Conservation (phyloP, 176 grass and related monocot species). For the Poa pratensis region DNA sequence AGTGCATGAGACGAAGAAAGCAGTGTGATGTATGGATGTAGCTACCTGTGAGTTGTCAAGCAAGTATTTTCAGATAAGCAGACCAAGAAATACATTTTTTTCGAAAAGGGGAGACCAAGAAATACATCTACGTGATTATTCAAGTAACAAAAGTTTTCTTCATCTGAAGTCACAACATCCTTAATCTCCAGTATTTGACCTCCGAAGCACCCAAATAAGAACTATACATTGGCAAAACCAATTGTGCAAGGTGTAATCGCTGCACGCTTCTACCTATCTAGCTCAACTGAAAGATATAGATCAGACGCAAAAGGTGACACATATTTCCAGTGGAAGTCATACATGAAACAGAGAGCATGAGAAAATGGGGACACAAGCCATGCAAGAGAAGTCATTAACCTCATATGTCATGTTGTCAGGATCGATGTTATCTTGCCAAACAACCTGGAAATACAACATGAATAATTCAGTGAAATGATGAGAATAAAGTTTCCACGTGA, state of each 20-base stretch:
- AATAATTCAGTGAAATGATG: conserved; percentile 22
- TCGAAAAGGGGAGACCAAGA: no score
- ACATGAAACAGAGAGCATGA: conserved; percentile 26
- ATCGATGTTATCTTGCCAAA: conserved; percentile 96
- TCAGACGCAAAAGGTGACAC: neutral
- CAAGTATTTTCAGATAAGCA: conserved; percentile 21
- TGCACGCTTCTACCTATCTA: conserved; percentile 13
- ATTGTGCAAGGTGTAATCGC: conserved; percentile 9
- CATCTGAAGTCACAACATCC: conserved; percentile 29
- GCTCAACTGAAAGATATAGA: conserved; percentile 1
- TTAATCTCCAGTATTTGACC: neutral
- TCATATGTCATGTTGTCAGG: conserved; percentile 99
- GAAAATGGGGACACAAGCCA: neutral
- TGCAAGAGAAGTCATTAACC: conserved; percentile 57
- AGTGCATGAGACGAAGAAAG: conserved; percentile 29
- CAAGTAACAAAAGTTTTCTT: neutral
- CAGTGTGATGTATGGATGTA: neutral
- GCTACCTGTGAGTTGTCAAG: neutral
- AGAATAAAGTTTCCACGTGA: neutral
- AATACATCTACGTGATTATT: neutral
- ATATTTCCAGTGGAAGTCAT: conserved; percentile 7
- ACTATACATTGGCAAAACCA: conserved; percentile 1
- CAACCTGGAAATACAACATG: conserved; percentile 54
- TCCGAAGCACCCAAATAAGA: conserved; percentile 24
- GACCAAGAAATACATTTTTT: neutral